Percentiles rank a stretch among this genome's conserved stretches.
phyloP scores from a whole-genome alignment of 345 rosid species.

The Arabis hirsuta region DNA sequence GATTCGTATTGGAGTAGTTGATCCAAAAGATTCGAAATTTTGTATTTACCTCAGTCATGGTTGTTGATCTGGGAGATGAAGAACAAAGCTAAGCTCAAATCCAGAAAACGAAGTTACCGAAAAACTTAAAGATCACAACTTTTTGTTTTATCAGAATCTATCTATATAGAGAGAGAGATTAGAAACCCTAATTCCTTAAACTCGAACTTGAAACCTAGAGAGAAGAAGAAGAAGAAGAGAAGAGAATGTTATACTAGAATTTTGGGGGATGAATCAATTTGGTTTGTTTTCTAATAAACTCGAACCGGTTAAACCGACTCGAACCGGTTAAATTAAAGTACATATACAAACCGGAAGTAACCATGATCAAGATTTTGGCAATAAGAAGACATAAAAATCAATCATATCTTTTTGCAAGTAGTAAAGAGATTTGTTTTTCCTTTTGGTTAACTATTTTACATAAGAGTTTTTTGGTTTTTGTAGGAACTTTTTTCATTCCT shows the following conservation, averaged over 20 bases:
- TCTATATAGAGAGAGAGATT: constrained; percentile 1
- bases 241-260: background rate
- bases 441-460: too few relatives aligned
- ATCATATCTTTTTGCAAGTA: too few relatives aligned
- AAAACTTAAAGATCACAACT: background rate
- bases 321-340: background rate
- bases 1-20: too few relatives aligned
- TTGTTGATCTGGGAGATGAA: constrained; percentile 34
- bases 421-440: too few relatives aligned
- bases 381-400: too few relatives aligned
- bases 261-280: constrained; percentile 3
- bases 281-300: background rate
- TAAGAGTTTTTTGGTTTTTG: background rate
- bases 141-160: background rate
- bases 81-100: constrained; percentile 19
- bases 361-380: too few relatives aligned
- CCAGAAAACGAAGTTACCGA: background rate
- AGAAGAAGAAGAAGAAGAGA: background rate
- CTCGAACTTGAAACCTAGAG: constrained; percentile 13
- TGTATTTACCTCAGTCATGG: constrained; percentile 75
- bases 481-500: constrained; percentile 14
- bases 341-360: background rate
- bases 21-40: background rate
- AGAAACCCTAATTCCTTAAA: constrained; percentile 33
- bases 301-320: constrained; percentile 22